Evolutionary conservation across 129 eudicot species (phyloP), one percentile per base, ranked within the genome.

Genomic region (Gnaphalium uliginosum): DNA sequence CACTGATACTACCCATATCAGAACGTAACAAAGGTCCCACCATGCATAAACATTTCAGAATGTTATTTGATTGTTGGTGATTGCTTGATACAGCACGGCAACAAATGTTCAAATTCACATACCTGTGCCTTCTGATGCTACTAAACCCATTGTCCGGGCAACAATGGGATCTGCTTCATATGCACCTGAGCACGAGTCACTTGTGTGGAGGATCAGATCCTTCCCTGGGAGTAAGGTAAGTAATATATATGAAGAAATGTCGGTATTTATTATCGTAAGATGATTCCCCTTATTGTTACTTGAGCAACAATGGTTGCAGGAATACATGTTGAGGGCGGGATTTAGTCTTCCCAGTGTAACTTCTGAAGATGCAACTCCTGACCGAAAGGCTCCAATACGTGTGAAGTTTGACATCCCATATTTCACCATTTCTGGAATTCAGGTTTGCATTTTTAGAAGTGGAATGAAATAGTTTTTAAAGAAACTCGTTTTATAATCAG

Each of bases 81-180:
- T 33, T 65, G 76, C 51, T 21, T 75, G 63, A 26, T 61, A 78
- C 95, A 91, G 92, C 81, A 72, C 82, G 37, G 92, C 96, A 68
- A 82, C 84, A 32, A 83, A 87, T 83, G 97, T 91, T 33, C 87
- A 81, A 72, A 87, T 89, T 78, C 87, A 87, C 67, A 69, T 91
- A 56, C 96, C 92, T 4, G 86, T 87, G 51, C 87, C 90, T 75
- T 72, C 87, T 60, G 96, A 89, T 82, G 87, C 90, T 21, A 83
- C 90, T 5, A 89, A 87, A 76, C 96, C 92, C 19, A 82, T 65
- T 69, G 77, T 91, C 56, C 86, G 85, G 22, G 85, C 97, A 68
- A 85, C 96, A 5, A 86, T 89, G 96, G 97, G 97, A 30, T 77
- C 86, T 63, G 96, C 96, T 51, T 46, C 89, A 43, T 91, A 91